Evolutionary conservation across 2,329 filamentous ascomycete genomes (phyloP), one percentile per base, ranked within the genome.

Genomic region (Phialemonium atrogriseum): DNA sequence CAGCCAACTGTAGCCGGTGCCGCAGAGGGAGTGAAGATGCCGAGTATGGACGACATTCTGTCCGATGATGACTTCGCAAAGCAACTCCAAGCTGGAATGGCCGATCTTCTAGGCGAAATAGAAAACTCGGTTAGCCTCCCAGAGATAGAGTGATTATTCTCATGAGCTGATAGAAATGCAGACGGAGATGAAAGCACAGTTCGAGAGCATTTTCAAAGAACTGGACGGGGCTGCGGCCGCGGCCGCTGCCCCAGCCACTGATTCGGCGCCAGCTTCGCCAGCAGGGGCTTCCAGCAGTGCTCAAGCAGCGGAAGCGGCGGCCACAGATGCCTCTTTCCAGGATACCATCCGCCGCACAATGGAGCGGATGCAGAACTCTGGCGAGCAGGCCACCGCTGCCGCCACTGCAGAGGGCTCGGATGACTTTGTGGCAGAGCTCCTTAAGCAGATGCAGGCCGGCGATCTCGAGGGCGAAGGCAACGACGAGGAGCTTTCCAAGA

Each of bases 261-360:
- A 49, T n/a, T 46, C 42, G 12, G 23, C 43, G 9, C 32, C 43
- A 17, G 32, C 41, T 2, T 33, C 41, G 3, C 25, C 47, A 1
- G 41, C 54, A 5, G 36, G 44, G n/a, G n/a, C n/a, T n/a, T 8
- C 26, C 27, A 28, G 35, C 48, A 7, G 36, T 49, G 5, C 45
- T 10, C 36, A 49, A 5, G 33, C 49, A 7, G 42, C 52, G 3
- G 29, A 42, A 18, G 30, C 53, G 5, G 38, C 44, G 4, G 36
- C 36, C 29, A 39, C 28, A 23, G 79, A 84, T 24, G 76, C 79
- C 27, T 76, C 71, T 1, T 98, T 98, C 57, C 86, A 93, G 51
- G 87, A 94, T 37, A 94, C 85, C 1, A 96, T 98, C 47, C 79
- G 82, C 38, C 78, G 78, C 46, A 96, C 91, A 0, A 95, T 98